Base-by-base conservation (phyloP, 2,329 filamentous ascomycete species). In the Trichophyton benhamiae region DNA sequence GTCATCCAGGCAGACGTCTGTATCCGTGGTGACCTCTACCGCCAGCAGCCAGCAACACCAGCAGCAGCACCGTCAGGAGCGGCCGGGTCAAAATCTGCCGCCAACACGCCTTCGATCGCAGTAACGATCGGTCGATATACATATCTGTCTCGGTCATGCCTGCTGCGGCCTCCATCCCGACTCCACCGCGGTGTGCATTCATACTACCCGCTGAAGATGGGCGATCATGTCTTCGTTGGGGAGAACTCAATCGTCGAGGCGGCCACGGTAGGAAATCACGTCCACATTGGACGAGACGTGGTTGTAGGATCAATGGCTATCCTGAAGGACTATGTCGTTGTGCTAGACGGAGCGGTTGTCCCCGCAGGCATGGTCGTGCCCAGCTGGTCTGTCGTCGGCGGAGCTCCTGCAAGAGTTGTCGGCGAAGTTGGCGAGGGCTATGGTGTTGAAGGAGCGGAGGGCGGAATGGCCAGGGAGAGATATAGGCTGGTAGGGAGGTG, bases 1-100 rank as follows among this genome's bases (percentile, higher is more conserved):
- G 90, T 97, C 65, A 95, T 99, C 71, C 91, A 96, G 80, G 87
- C 91, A 65, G 91, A 96, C 71, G 92, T 91, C 68, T 91, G 94
- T 75, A 90, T 99, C 71, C 87, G 94, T 57, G 94, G 92, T 52
- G 94, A 99, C 71, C 83, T 99, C 17, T 82, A 87, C 49, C 83
- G 78, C 69, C 59, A 83, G 72, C 72, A 84, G 1, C 61, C 67
- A 6, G 67, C 75, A 36, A 66, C 73, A 1, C 73, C 72, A 44
- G 70, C 76, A 27, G 71, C 75, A 64, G 66, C 74, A 65, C 57
- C 69, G 58, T 66, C 66, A 60, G 62, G 63, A 62, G 38, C 63
- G 33, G 66, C 66, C 48, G 49, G 49, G 11, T 69, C 69, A 4
- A 68, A 66, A 65, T 52, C 48, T 64, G 44, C 61, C 59, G 68